Evolutionary conservation across 257 asterid species (phyloP).

Genomic region (Anisodus tanguticus): DNA sequence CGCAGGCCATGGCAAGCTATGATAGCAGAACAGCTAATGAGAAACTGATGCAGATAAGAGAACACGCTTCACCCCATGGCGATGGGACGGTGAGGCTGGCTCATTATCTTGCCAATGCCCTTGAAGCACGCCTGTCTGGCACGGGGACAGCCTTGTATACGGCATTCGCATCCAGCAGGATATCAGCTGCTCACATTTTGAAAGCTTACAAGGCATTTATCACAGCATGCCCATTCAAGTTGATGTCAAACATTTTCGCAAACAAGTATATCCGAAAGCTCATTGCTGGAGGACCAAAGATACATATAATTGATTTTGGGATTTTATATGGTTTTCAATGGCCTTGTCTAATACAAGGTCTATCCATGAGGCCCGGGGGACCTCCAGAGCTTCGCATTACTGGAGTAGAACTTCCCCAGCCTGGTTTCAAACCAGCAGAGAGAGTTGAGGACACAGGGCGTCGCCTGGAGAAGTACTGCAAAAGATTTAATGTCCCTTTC

Average conservation of each 20-base stretch:
- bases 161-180: constrained; percentile 33
- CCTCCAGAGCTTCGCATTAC: constrained; percentile 49
- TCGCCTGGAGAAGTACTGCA: constrained; percentile 42
- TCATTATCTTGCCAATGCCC: constrained; percentile 47
- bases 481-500: constrained; percentile 46
- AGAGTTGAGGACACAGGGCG: constrained; percentile 50
- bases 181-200: constrained; percentile 46
- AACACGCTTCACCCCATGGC: constrained; percentile 46
- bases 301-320: constrained; percentile 52
- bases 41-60: constrained; percentile 45
- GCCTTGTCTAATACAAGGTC: constrained; percentile 50
- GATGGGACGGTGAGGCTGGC: constrained; percentile 51
- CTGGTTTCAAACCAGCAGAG: constrained; percentile 50
- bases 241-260: constrained; percentile 39
- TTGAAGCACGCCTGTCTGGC: constrained; percentile 49
- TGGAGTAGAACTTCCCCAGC: constrained; percentile 51
- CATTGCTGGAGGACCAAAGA: constrained; percentile 36
- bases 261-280: constrained; percentile 38
- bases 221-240: constrained; percentile 46
- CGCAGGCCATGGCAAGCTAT: constrained; percentile 45
- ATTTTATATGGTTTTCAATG: constrained; percentile 51
- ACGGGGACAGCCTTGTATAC: constrained; percentile 46
- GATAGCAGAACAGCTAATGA: constrained; percentile 45
- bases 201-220: constrained; percentile 42
- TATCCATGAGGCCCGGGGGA: constrained; percentile 43